These are phyloP conservation scores for Polytrichum commune DNA, from an alignment of 225 moss, liverwort and hornwort genomes.

Conservation along the genomic window DNA sequence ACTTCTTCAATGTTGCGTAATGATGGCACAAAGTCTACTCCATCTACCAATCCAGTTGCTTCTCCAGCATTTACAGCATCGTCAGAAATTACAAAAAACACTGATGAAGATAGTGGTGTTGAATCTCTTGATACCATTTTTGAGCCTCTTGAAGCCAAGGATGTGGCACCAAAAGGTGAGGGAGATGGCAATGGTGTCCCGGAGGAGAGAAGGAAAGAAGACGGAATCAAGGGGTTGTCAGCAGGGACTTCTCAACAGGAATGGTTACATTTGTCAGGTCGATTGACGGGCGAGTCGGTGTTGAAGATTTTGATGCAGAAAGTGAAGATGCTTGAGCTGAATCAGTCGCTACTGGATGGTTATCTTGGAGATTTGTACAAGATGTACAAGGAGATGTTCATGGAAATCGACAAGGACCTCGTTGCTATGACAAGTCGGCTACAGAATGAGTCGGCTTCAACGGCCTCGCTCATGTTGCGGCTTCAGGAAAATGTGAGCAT, in stretches of 20 bases:
- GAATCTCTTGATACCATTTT: slow-evolving; percentile 28
- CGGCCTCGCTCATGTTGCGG: slow-evolving; percentile 61
- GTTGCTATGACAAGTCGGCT: slow-evolving; percentile 56
- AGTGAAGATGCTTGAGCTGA: slow-evolving; percentile 83
- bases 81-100: slow-evolving; percentile 20
- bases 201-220: slow-evolving; percentile 56
- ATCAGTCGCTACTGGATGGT: slow-evolving; percentile 82
- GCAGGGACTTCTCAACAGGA: slow-evolving; percentile 58
- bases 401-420: slow-evolving; percentile 82
- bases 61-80: neutral
- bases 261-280: slow-evolving; percentile 56
- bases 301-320: slow-evolving; percentile 95
- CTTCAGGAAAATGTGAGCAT: slow-evolving; percentile 63
- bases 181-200: slow-evolving; percentile 35
- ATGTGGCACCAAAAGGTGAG: slow-evolving; percentile 31
- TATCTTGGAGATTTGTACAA: slow-evolving; percentile 81
- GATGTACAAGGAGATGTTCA: slow-evolving; percentile 84
- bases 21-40: slow-evolving; percentile 15
- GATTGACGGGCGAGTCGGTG: slow-evolving; percentile 83
- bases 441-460: slow-evolving; percentile 63
- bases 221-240: slow-evolving; percentile 33
- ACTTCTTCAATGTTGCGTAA: slow-evolving; percentile 16
- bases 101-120: slow-evolving; percentile 12
- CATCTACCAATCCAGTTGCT: neutral
- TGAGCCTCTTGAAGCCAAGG: slow-evolving; percentile 29